Conservation (phyloP, 345 rosid genomes). For the Linum tenue region DNA sequence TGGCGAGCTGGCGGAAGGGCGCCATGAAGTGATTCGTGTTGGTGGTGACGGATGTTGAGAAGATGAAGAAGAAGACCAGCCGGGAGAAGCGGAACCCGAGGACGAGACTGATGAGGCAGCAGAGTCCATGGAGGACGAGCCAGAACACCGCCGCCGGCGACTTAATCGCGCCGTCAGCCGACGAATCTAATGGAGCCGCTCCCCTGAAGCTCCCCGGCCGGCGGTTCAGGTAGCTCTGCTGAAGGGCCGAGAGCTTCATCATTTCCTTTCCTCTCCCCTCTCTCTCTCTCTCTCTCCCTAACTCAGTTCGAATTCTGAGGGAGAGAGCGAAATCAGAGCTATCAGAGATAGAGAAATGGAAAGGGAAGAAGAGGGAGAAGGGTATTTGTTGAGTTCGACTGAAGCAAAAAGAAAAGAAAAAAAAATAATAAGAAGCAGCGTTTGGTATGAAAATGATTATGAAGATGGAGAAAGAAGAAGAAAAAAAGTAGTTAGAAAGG, state of each 20-base stretch:
- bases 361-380: neutral
- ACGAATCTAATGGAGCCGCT: constrained; percentile 49
- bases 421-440: neutral
- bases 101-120: constrained; percentile 77
- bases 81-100: constrained; percentile 95
- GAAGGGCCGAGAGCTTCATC: constrained; percentile 81
- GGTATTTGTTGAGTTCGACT: neutral
- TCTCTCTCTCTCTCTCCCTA: neutral
- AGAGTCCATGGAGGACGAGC: constrained; percentile 65
- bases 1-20: constrained; percentile 41
- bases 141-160: constrained; percentile 65
- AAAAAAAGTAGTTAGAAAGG: neutral
- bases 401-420: neutral
- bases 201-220: constrained; percentile 56
- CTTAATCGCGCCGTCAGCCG: constrained; percentile 49
- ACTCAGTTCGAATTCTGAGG: neutral
- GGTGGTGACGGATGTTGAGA: constrained; percentile 50
- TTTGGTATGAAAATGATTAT: neutral
- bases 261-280: neutral
- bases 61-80: constrained; percentile 75
- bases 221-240: constrained; percentile 75
- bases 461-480: neutral
- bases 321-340: neutral
- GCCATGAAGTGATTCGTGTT: constrained; percentile 39
- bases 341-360: neutral